Base-by-base conservation (phyloP, 345 rosid genomes). In the Ailanthus altissimus region DNA sequence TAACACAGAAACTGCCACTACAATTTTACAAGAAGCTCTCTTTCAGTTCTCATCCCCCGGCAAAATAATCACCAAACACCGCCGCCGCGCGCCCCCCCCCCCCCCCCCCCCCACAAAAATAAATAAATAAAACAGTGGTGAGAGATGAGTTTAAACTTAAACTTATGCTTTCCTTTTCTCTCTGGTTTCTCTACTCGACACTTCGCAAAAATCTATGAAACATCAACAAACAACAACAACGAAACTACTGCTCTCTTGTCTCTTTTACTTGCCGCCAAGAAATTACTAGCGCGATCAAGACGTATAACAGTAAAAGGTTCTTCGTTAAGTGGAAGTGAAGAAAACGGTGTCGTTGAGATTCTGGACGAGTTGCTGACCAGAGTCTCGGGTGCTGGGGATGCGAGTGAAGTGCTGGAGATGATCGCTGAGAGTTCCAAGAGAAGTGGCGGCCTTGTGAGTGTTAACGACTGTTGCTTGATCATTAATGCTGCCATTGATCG, bases 401-500 rank as follows among this genome's bases (percentile, higher is more conserved):
- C 98, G 10, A 76, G 78, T 51, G 94, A 92, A 83, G 99, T 89
- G 6, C 78, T 96, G 50, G 64, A 79, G 64, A 77, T 91, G 3
- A 85, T 93, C 13, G 74, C 86, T 10, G 83, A 78, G 63, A 73
- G 53, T 45, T 70, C 74, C 1, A 63, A 71, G 70, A 72, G 74
- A 16, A 84, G 70, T 32, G 75, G 83, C 67, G 94, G 96, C 32
- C 77, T 89, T 8, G 84, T 96, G 43, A 67, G 80, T 46, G 83
- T 80, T 14, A 46, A 84, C 12, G 91, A 90, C 53, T 92, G 97
- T 76, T 86, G 91, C 59, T 78, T 79, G 65, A 85, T 96, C 7
- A 83, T 92, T 42, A 75, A 78, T 26, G 85, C 93, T 14, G 93
- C 99, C 59, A 59, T 96, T 68, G 87, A 82, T 81, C 88, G 97